Percentiles rank a stretch among this genome's conserved stretches.
phyloP scores from a whole-genome alignment of 2,329 filamentous ascomycete species.

The Ophiostoma quercus region DNA sequence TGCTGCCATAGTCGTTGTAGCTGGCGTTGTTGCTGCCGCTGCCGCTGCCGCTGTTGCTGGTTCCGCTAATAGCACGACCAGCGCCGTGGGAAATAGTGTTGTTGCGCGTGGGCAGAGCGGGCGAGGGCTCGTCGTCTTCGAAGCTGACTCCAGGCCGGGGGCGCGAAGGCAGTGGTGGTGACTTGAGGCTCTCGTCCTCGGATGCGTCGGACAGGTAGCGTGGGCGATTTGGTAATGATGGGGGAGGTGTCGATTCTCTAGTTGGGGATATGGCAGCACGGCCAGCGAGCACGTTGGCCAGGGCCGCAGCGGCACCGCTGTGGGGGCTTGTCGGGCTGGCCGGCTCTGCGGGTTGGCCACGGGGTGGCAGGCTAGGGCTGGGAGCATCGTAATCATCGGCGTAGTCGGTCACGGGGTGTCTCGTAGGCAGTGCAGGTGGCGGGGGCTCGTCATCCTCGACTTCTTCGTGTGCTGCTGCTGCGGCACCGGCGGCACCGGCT shows the following conservation, averaged over 20 bases:
- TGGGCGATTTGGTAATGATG: slow-evolving; percentile 44
- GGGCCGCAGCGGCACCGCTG: slow-evolving; percentile 47
- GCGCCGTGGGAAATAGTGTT: neutral
- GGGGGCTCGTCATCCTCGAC: slow-evolving; percentile 41
- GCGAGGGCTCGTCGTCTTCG: slow-evolving; percentile 32
- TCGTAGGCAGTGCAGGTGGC: slow-evolving; percentile 42
- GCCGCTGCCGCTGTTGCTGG: slow-evolving; percentile 3
- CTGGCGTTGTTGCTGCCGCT: slow-evolving; percentile 1
- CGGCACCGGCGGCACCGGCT: slow-evolving; percentile 34
- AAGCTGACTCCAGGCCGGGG: slow-evolving; percentile 51
- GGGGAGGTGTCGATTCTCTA: slow-evolving; percentile 42
- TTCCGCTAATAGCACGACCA: slow-evolving; percentile 7
- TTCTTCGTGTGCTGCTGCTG: slow-evolving; percentile 31
- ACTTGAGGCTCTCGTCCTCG: slow-evolving; percentile 56
- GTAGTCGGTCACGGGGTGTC: slow-evolving; percentile 34
- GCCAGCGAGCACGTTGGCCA: slow-evolving; percentile 53
- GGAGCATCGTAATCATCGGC: slow-evolving; percentile 37
- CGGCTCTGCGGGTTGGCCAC: slow-evolving; percentile 33
- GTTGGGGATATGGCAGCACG: slow-evolving; percentile 31
- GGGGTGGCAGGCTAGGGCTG: slow-evolving; percentile 39
- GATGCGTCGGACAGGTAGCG: slow-evolving; percentile 62
- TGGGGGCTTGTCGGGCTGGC: slow-evolving; percentile 32
- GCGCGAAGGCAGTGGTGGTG: slow-evolving; percentile 59
- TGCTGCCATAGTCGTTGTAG: neutral
- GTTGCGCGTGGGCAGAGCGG: slow-evolving; percentile 27